These are phyloP conservation scores for Phytophthora multivora DNA, from an alignment of 352 stramenopile genomes.

Conservation along the genomic window DNA sequence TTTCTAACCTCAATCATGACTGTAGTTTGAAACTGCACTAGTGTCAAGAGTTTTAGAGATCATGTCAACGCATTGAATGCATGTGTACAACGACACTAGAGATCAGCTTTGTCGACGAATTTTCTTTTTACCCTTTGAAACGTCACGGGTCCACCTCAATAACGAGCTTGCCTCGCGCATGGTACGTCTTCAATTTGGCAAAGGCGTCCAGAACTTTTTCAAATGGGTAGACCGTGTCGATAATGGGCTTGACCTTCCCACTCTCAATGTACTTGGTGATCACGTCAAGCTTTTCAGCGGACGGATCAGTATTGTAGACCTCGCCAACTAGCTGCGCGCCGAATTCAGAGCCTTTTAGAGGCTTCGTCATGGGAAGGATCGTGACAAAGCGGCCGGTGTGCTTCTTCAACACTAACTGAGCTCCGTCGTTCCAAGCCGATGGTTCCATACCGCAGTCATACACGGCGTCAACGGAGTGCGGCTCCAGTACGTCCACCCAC, in stretches of 20 bases:
- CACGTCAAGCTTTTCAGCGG: conserved; percentile 9
- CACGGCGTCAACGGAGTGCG: conserved; percentile 34
- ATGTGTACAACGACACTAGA: too few relatives aligned
- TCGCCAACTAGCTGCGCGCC: conserved; percentile 30
- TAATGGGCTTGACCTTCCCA: conserved; percentile 38
- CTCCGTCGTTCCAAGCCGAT: conserved; percentile 32
- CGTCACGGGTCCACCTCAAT: conserved; percentile 5
- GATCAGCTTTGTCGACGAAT: too few relatives aligned
- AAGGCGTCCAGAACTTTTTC: conserved; percentile 51
- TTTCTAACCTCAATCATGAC: too few relatives aligned
- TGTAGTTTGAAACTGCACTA: too few relatives aligned
- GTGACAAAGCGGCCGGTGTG: conserved; percentile 30
- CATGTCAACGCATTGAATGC: too few relatives aligned
- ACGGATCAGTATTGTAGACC: conserved; percentile 12
- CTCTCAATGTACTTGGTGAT: conserved; percentile 49
- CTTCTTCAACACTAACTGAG: conserved; percentile 34
- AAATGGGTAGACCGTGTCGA: conserved; percentile 58
- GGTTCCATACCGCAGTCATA: conserved; percentile 35
- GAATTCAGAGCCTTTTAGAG: conserved; percentile 45
- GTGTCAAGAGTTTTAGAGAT: too few relatives aligned
- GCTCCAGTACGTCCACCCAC: conserved; percentile 31
- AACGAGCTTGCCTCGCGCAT: conserved; percentile 68
- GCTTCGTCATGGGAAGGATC: conserved; percentile 24
- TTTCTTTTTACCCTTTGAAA: not conserved
- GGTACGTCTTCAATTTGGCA: conserved; percentile 45